Conservation (phyloP, 768 basidiomycete genomes). For the Phallus indusiatus region DNA sequence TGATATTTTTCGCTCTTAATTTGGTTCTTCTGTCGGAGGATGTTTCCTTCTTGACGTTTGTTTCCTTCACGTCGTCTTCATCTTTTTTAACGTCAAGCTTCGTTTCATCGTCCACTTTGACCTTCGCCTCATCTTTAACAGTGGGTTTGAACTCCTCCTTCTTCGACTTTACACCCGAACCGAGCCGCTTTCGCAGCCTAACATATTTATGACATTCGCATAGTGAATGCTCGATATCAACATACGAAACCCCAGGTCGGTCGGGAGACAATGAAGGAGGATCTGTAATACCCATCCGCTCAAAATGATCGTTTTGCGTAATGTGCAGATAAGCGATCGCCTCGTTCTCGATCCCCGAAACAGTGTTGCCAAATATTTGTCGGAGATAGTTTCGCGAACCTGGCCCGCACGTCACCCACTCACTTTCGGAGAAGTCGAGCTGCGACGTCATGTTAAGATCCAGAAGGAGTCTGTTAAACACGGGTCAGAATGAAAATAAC, state of each 20-base stretch:
- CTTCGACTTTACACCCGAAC: neutral
- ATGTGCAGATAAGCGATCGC: constrained; percentile 56
- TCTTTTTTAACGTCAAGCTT: no score
- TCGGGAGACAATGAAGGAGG: constrained; percentile 17
- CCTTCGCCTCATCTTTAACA: neutral
- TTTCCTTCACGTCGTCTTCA: no score
- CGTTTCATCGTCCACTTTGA: neutral
- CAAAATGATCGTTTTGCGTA: constrained; percentile 52
- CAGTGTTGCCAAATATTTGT: constrained; percentile 22
- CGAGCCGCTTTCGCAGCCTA: neutral
- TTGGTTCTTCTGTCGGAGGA: neutral
- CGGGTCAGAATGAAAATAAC: neutral
- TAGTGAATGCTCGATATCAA: constrained; percentile 69
- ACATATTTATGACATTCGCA: constrained; percentile 74
- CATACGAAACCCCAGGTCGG: constrained; percentile 32
- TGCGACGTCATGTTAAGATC: constrained; percentile 16
- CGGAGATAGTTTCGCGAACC: constrained; percentile 66
- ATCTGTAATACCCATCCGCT: constrained; percentile 35
- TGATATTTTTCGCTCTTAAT: no score
- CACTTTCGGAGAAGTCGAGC: constrained; percentile 53
- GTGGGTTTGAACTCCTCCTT: neutral
- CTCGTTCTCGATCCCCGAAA: constrained; percentile 39
- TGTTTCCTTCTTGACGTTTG: neutral
- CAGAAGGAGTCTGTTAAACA: constrained; percentile 22
- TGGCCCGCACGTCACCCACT: constrained; percentile 62